phyloP scores from a whole-genome alignment of 2,329 filamentous ascomycete genomes.

The Aspergillus sp. region DNA sequence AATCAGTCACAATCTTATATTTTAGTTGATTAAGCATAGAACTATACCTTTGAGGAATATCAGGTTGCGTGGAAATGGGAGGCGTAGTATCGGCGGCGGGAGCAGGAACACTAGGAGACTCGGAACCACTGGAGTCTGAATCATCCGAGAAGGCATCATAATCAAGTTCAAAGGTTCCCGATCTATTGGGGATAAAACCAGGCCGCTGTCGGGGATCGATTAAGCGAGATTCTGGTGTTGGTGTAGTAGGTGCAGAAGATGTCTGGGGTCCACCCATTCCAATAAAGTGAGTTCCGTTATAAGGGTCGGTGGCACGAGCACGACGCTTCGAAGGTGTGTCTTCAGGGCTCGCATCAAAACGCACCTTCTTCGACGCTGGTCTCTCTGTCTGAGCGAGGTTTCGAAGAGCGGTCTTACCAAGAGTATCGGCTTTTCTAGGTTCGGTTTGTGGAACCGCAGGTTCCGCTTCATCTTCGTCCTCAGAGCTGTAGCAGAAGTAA shows the following conservation, averaged over 20 bases:
- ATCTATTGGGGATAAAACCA: conserved; percentile 25
- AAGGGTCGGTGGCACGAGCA: conserved; percentile 26
- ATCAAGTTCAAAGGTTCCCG: conserved; percentile 30
- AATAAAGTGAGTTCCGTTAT: conserved; percentile 22
- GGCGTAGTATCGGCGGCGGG: conserved; percentile 7
- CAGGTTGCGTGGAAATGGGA: conserved; percentile 5
- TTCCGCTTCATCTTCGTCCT: conserved; percentile 31
- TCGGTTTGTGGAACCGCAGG: conserved; percentile 8
- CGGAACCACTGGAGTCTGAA: conserved; percentile 15
- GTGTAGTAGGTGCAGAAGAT: conserved; percentile 15
- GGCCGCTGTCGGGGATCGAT: conserved; percentile 12
- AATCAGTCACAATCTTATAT: conserved; percentile 6
- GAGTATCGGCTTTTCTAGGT: conserved; percentile 9
- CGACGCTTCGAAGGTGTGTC: conserved; percentile 34
- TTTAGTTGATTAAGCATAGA: not conserved
- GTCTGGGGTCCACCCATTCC: conserved; percentile 18
- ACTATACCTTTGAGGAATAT: conserved; percentile 15
- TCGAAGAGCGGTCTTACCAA: conserved; percentile 16
- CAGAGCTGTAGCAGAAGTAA: conserved; percentile 37
- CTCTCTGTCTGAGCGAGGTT: conserved; percentile 20
- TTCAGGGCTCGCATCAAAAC: conserved; percentile 35
- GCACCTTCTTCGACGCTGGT: conserved; percentile 30
- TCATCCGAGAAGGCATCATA: conserved; percentile 31
- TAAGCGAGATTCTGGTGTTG: conserved; percentile 5
- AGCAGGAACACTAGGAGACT: conserved; percentile 12